A percentile compares a stretch with the other conserved stretches of the same genome.
These are phyloP conservation scores for Chlorella vulgaris DNA, from an alignment of 139 green algal genomes.

Conservation along the genomic window DNA sequence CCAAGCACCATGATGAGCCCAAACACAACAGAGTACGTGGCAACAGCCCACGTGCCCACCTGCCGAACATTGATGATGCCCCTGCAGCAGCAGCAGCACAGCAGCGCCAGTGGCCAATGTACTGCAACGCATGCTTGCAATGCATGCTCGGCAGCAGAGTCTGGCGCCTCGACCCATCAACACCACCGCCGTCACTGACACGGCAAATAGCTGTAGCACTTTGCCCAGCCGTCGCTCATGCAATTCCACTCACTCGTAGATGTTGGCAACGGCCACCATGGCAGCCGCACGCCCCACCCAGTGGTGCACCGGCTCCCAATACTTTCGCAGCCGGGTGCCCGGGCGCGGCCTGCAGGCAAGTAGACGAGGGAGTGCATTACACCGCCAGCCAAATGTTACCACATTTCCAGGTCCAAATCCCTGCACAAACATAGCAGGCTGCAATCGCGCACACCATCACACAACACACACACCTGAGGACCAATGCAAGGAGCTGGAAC, in stretches of 20 bases:
- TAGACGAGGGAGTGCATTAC: too few species aligned
- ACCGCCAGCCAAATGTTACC: too few species aligned
- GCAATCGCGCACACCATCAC: too few species aligned
- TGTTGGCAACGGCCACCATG: constrained; percentile 36
- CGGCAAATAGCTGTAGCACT: too few species aligned
- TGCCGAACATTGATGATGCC: constrained; percentile 34
- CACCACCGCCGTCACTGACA: too few species aligned
- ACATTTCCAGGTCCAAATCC: too few species aligned
- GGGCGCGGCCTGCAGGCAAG: constrained; percentile 12
- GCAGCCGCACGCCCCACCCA: constrained; percentile 29
- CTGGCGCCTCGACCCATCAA: too few species aligned
- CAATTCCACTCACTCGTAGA: constrained; percentile 39
- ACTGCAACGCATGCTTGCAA: too few species aligned
- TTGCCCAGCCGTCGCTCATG: too few species aligned
- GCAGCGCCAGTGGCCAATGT: neutral
- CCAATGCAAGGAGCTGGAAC: constrained; percentile 30
- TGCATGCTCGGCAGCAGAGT: too few species aligned
- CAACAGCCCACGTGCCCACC: constrained; percentile 20
- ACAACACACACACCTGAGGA: too few species aligned
- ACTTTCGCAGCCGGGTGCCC: neutral
- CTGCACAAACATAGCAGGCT: too few species aligned
- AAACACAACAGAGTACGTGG: constrained; percentile 21
- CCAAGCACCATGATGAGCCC: constrained; percentile 13
- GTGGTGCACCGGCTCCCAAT: constrained; percentile 30
- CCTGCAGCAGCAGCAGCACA: neutral